These are phyloP conservation scores for Lachnellula occidentalis DNA, from an alignment of 2,329 filamentous ascomycete genomes.

Conservation along the genomic window DNA sequence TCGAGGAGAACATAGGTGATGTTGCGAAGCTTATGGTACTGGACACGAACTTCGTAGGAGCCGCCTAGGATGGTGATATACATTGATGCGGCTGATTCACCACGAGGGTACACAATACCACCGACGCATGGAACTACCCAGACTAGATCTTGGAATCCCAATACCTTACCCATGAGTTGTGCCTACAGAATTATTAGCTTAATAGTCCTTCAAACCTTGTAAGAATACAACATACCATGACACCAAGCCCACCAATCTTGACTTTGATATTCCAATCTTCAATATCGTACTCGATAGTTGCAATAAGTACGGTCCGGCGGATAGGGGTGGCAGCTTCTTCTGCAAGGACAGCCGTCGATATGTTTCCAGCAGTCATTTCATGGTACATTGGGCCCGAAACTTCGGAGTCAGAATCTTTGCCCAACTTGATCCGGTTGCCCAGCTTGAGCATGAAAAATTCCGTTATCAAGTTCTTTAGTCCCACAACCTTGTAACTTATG, in stretches of 20 bases:
- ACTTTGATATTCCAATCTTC: constrained; percentile 66
- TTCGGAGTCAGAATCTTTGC: background rate
- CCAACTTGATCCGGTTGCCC: background rate
- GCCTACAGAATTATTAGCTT: constrained; percentile 6
- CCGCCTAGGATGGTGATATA: constrained; percentile 55
- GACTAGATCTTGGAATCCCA: constrained; percentile 59
- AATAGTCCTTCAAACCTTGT: constrained; percentile 4
- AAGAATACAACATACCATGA: constrained; percentile 46
- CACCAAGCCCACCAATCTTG: constrained; percentile 65
- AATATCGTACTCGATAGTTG: constrained; percentile 68
- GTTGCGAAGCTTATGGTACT: constrained; percentile 58
- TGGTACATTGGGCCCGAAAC: background rate
- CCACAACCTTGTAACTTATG: constrained; percentile 27
- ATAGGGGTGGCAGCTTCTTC: background rate
- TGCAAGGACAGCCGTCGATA: background rate
- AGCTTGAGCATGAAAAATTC: no score
- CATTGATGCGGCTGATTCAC: constrained; percentile 55
- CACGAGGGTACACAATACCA: constrained; percentile 57
- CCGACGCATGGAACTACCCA: constrained; percentile 61
- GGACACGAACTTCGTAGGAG: constrained; percentile 55
- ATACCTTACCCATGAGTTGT: constrained; percentile 50
- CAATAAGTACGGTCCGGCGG: constrained; percentile 54
- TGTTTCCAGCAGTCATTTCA: no score
- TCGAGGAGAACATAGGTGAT: constrained; percentile 65
- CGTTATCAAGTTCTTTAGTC: no score